A percentile compares a stretch with the other conserved stretches of the same genome.
Conservation (phyloP, 306 rosid genomes). For the Chamaecrista fasciculata region DNA sequence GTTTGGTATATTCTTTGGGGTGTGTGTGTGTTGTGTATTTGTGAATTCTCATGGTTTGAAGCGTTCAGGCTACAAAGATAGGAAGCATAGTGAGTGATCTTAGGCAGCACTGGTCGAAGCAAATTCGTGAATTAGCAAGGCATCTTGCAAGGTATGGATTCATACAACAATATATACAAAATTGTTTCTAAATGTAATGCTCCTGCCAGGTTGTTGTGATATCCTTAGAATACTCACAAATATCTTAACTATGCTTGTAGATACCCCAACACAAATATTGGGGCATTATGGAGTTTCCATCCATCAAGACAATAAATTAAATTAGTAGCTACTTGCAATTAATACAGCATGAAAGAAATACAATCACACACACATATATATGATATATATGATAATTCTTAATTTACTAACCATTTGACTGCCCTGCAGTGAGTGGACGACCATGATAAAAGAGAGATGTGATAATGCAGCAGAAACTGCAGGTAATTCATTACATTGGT, state of each 20-base stretch:
- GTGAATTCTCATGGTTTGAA: too few species aligned
- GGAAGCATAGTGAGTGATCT: constrained; percentile 15
- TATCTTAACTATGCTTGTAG: too few species aligned
- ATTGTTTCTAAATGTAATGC: too few species aligned
- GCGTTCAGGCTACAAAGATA: constrained; percentile 27
- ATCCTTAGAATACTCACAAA: too few species aligned
- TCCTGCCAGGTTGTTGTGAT: too few species aligned
- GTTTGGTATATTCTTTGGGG: too few species aligned
- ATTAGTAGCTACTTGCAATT: neutral
- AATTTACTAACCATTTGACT: neutral
- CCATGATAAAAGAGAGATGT: constrained; percentile 42
- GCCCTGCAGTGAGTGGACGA: constrained; percentile 53
- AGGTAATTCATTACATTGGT: constrained; percentile 25
- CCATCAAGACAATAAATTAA: neutral
- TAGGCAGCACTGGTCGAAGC: constrained; percentile 23
- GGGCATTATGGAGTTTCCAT: too few species aligned
- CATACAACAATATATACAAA: neutral
- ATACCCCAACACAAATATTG: too few species aligned
- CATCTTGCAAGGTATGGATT: neutral
- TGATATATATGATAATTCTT: neutral
- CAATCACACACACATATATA: too few species aligned
- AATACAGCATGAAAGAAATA: too few species aligned
- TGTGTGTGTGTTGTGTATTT: too few species aligned
- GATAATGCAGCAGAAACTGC: constrained; percentile 32
- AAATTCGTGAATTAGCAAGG: constrained; percentile 17